These are phyloP conservation scores for Tylopilus sp. DNA, from an alignment of 768 basidiomycete genomes.

Conservation along the genomic window DNA sequence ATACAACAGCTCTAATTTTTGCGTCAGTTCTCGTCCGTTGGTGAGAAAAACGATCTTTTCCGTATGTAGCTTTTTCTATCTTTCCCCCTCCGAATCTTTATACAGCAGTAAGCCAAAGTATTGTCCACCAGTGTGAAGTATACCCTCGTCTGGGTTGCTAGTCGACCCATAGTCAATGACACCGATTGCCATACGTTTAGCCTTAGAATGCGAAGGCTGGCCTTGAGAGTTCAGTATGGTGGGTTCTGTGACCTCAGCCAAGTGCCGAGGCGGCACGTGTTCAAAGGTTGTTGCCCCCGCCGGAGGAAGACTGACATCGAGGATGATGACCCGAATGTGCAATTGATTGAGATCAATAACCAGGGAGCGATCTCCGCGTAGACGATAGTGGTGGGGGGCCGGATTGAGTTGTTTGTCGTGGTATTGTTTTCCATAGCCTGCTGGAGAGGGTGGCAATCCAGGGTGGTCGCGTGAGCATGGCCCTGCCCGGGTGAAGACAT, in stretches of 20 bases:
- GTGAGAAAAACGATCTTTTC: conserved; percentile 18
- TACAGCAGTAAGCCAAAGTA: conserved; percentile 22
- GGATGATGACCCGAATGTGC: conserved; percentile 7
- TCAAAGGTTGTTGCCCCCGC: neutral
- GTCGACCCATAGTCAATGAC: conserved; percentile 22
- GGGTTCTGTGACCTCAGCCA: conserved; percentile 3
- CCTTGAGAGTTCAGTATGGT: neutral
- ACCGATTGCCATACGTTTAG: conserved; percentile 13
- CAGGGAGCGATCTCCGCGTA: conserved; percentile 21
- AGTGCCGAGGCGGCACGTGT: neutral
- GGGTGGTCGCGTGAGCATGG: conserved; percentile 4
- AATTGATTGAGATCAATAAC: conserved; percentile 5
- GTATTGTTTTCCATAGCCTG: conserved; percentile 8
- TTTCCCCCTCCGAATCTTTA: neutral
- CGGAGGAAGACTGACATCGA: conserved; percentile 5
- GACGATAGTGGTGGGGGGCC: conserved; percentile 13
- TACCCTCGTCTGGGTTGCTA: conserved; percentile 9
- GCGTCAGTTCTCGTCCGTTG: conserved; percentile 4
- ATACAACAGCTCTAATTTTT: conserved; percentile 3
- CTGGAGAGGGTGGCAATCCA: conserved; percentile 14
- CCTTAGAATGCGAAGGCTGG: neutral
- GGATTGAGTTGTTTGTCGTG: conserved; percentile 2
- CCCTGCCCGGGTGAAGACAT: conserved; percentile 24
- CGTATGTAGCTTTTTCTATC: conserved; percentile 12
- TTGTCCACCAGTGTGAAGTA: neutral